A percentile compares a stretch with the other conserved stretches of the same genome.
Conservation (phyloP, 2,329 filamentous ascomycete species). For the Leptographium lundbergii region DNA sequence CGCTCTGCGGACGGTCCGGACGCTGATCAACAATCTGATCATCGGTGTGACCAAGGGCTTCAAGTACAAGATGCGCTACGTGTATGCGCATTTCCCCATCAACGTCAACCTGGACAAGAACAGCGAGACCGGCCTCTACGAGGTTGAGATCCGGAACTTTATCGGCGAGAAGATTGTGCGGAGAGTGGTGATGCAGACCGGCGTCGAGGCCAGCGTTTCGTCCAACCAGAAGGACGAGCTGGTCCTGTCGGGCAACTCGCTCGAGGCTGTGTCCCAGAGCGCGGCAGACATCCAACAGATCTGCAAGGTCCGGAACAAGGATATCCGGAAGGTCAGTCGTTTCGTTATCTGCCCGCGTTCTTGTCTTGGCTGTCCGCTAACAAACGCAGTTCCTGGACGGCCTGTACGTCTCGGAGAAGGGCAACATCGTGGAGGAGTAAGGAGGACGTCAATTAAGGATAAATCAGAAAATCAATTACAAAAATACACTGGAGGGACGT, state of each 20-base stretch:
- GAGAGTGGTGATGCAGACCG: slow-evolving; percentile 74
- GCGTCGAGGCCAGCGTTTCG: slow-evolving; percentile 83
- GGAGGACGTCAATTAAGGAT: not conserved
- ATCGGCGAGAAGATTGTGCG: slow-evolving; percentile 99
- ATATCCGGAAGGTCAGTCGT: slow-evolving; percentile 84
- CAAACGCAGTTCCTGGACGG: slow-evolving; percentile 84
- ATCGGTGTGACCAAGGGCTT: slow-evolving; percentile 97
- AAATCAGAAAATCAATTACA: not conserved
- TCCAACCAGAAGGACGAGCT: slow-evolving; percentile 97
- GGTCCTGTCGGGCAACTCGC: slow-evolving; percentile 79
- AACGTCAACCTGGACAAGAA: slow-evolving; percentile 99
- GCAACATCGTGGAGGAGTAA: slow-evolving; percentile 73
- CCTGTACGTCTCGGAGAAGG: slow-evolving; percentile 98
- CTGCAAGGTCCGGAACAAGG: slow-evolving; percentile 99
- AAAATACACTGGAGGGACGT: slow-evolving; percentile 1
- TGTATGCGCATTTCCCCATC: slow-evolving; percentile 99
- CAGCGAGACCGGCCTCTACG: slow-evolving; percentile 70
- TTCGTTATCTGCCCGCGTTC: not conserved
- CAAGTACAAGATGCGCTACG: slow-evolving; percentile 99
- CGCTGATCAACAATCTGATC: slow-evolving; percentile 97
- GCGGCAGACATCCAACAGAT: slow-evolving; percentile 99
- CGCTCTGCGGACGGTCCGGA: slow-evolving; percentile 93
- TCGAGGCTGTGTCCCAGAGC: slow-evolving; percentile 95
- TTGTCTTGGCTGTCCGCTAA: slow-evolving; percentile 11
- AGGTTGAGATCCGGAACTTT: slow-evolving; percentile 99